Evolutionary conservation across 1,284 basidiomycete species (phyloP).

Genomic region (Ceratobasidium sp.): DNA sequence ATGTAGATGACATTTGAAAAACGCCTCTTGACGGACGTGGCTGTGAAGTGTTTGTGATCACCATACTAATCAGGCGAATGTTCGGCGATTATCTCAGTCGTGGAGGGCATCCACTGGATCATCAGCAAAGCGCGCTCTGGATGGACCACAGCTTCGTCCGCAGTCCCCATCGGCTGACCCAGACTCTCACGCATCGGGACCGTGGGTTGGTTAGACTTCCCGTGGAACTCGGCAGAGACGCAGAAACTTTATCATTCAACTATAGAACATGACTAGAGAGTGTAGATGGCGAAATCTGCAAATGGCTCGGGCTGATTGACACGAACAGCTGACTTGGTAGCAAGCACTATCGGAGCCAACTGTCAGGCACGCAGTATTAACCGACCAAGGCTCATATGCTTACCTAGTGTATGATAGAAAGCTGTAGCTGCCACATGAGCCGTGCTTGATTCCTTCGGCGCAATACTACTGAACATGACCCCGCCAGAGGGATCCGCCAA

Average conservation of each 20-base stretch:
- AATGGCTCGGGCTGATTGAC: conserved; percentile 63
- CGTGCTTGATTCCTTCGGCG: conserved; percentile 68
- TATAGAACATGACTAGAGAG: background rate
- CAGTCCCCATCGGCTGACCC: background rate
- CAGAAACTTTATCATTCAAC: no score
- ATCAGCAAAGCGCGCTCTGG: background rate
- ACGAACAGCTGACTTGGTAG: conserved; percentile 65
- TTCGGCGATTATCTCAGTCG: background rate
- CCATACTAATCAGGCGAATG: background rate
- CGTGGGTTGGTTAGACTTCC: no score
- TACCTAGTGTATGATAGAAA: conserved; percentile 63
- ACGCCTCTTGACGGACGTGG: no score
- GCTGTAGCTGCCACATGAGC: conserved; percentile 76
- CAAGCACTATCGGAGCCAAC: conserved; percentile 60
- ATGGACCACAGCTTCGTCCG: no score
- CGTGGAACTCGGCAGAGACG: no score
- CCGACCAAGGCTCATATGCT: conserved; percentile 59
- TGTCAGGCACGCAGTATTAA: conserved; percentile 49
- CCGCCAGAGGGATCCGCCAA: conserved; percentile 50
- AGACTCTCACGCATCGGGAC: background rate
- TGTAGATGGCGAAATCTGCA: conserved; percentile 47
- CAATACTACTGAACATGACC: conserved; percentile 68
- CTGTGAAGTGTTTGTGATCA: background rate
- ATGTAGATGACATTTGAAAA: no score
- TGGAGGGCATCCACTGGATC: background rate